Base-by-base conservation (phyloP, 768 basidiomycete genomes). In the Butyriboletus loyo region DNA sequence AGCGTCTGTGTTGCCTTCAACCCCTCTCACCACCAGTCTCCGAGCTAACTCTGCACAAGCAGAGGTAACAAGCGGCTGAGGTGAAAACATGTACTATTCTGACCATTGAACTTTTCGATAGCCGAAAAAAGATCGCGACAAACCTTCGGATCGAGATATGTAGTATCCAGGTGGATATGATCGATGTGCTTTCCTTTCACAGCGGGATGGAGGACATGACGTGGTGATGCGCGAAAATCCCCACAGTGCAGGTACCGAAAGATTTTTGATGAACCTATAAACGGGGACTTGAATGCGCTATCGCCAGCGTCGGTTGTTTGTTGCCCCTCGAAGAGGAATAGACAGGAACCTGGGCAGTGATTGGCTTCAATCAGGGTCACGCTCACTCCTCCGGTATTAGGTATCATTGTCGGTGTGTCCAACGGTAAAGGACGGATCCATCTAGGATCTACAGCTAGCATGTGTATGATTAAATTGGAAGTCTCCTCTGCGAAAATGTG, bases 321-420 rank as follows among this genome's bases (percentile, higher is more conserved):
- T 37, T 71, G 80, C 7, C 97, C 96, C 71, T 98, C 92, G 61
- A 94, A 98, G 31, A 96, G 77, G 71, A 98, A 98, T 24, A 99
- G 75, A 53, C 86, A 92, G 2, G 94, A 97, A 5, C 97, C 97
- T 6, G 97, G 97, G 79, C 96, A 98, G 65, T 98, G 97, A 67
- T 99, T 98, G 10, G 96, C 97, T 63, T 97, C 92, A n/a, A 99
- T 92, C 36, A 95, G 81, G 2, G 93, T 98, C 5, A 98, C 95
- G 34, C 73, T 75, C 32, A 98, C 91, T 2, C 94, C 94, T 25
- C 84, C 83, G 0, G 92, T 92, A 58, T 89, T 72, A 1, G 96
- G 92, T 50, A 97, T 77, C 31, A 82, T 66, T 0, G 83, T 86
- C 0, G 92, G 79, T 0, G 74, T 73, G 67, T 97, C 82, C 80